Percentiles rank a stretch among this genome's conserved stretches.
Conservation (phyloP, 495 filamentous ascomycete species). For the Neurospora cerealis region DNA sequence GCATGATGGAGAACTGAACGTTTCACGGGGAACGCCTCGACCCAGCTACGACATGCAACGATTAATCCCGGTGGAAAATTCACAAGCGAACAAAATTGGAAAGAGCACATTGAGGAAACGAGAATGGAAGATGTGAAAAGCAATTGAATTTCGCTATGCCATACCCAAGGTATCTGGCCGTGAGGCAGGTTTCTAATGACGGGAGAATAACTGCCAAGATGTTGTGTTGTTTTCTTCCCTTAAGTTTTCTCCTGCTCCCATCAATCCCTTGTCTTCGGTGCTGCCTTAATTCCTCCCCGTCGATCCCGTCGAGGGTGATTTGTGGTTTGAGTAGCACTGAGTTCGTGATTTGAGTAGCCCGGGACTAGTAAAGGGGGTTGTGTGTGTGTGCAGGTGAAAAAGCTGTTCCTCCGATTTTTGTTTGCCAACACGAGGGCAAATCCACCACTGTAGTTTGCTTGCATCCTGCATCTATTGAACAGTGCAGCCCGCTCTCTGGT, state of each 20-base stretch:
- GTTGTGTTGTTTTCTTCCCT: not conserved
- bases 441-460: not conserved
- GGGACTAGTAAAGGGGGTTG: not conserved
- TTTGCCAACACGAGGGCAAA: not conserved
- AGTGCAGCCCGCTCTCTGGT: not conserved
- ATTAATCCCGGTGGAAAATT: too few relatives aligned
- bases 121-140: not conserved
- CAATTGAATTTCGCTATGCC: not conserved
- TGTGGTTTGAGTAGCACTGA: not conserved
- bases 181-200: not conserved
- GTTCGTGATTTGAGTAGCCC: not conserved
- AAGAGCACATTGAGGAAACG: not conserved
- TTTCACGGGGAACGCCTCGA: not conserved
- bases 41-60: not conserved
- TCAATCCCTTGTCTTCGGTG: not conserved
- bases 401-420: not conserved
- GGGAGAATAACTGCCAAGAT: not conserved
- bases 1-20: not conserved
- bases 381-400: not conserved
- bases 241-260: not conserved
- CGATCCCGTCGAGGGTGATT: not conserved
- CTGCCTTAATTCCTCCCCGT: not conserved
- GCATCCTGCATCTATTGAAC: not conserved
- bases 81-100: not conserved
- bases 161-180: not conserved